Percentiles rank a stretch among this genome's conserved stretches.
Evolutionary conservation across 805 yeast genomes (phyloP).

Genomic region (Yamadazyma paraphyllophila): DNA sequence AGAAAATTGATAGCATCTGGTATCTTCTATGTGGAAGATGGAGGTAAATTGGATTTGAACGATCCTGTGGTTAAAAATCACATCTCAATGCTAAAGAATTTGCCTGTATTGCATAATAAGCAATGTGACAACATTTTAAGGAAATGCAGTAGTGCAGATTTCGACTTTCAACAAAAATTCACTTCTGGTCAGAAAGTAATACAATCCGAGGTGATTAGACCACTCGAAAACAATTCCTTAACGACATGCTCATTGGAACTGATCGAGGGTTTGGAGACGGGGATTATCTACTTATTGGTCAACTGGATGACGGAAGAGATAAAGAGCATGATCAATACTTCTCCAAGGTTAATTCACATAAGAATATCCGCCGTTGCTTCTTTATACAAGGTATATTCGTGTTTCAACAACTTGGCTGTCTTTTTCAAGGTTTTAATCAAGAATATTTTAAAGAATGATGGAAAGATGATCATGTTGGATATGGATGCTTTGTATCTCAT

Average conservation of each 20-base stretch:
- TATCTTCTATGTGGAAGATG: constrained; percentile 54
- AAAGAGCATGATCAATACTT: constrained; percentile 31
- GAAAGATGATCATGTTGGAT: constrained; percentile 37
- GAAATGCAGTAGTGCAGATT: constrained; percentile 40
- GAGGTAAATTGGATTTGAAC: constrained; percentile 6
- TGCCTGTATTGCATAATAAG: constrained; percentile 54
- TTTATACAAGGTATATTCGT: constrained; percentile 32
- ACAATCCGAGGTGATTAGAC: constrained; percentile 32
- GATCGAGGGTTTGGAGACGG: constrained; percentile 31
- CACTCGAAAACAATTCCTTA: constrained; percentile 22
- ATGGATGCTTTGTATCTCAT: constrained; percentile 42
- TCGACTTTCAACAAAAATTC: constrained; percentile 32
- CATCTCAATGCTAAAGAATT: constrained; percentile 52
- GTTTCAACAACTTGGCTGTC: constrained; percentile 41
- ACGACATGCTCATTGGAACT: constrained; percentile 9
- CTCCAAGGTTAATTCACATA: constrained; percentile 37
- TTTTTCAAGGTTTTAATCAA: constrained; percentile 37
- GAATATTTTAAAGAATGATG: constrained; percentile 37
- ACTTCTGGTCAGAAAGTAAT: constrained; percentile 36
- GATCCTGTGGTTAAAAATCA: constrained; percentile 39
- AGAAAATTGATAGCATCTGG: constrained; percentile 86
- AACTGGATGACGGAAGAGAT: constrained; percentile 49
- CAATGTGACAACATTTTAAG: constrained; percentile 57
- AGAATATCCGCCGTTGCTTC: constrained; percentile 27
- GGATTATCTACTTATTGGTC: constrained; percentile 43